Percentiles rank a stretch among this genome's conserved stretches.
phyloP scores from a whole-genome alignment of 495 filamentous ascomycete species.

The Hypoxylon cercidicola region DNA sequence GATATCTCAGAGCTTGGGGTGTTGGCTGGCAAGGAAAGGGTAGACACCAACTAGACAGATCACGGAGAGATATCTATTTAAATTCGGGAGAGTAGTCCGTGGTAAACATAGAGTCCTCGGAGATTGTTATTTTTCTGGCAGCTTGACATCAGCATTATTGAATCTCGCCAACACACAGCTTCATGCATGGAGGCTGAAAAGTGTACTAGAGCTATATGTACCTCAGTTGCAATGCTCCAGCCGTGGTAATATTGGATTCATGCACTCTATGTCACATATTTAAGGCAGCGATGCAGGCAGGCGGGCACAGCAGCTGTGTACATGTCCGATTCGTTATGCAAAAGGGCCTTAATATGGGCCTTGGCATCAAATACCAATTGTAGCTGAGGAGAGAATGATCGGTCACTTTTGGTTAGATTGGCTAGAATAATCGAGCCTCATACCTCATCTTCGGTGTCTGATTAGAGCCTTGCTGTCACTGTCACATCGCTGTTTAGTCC shows the following conservation, averaged over 20 bases:
- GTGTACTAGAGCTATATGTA: neutral
- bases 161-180: neutral
- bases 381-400: conserved; percentile 8
- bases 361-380: conserved; percentile 17
- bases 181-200: conserved; percentile 14
- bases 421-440: neutral
- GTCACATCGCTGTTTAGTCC: conserved; percentile 17
- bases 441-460: neutral
- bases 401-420: neutral
- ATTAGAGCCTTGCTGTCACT: conserved; percentile 4
- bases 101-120: neutral
- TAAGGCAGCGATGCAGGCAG: conserved; percentile 24
- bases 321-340: conserved; percentile 17
- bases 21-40: neutral
- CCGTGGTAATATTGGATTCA: conserved; percentile 16
- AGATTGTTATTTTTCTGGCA: neutral
- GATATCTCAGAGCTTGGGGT: neutral
- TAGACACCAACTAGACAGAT: neutral
- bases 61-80: conserved; percentile 14
- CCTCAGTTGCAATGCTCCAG: conserved; percentile 11
- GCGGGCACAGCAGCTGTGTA: conserved; percentile 3
- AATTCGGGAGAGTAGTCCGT: conserved; percentile 1
- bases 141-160: neutral
- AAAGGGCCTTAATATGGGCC: conserved; percentile 9
- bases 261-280: conserved; percentile 1